These are phyloP conservation scores for Rhamnella rubrinervis DNA, from an alignment of 331 rosid genomes.

Conservation along the genomic window DNA sequence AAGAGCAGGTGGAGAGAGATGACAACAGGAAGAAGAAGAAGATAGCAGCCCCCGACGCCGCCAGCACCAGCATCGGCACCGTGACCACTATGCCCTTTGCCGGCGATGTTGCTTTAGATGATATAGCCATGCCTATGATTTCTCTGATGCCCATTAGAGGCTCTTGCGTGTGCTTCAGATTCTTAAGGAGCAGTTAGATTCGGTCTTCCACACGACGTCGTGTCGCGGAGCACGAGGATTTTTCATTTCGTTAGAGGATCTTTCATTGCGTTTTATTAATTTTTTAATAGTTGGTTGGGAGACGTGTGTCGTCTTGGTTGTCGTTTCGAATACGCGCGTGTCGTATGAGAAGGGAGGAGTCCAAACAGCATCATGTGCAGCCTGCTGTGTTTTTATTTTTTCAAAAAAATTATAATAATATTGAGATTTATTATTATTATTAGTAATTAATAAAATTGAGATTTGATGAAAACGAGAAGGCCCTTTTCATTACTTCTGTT, in stretches of 20 bases:
- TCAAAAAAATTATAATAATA: too few relatives aligned
- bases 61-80: slow-evolving; percentile 56
- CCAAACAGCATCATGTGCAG: too few relatives aligned
- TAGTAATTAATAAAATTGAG: too few relatives aligned
- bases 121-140: slow-evolving; percentile 46
- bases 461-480: too few relatives aligned
- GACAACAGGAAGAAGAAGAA: slow-evolving; percentile 57
- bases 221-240: not conserved
- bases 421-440: too few relatives aligned
- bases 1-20: slow-evolving; percentile 56
- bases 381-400: too few relatives aligned
- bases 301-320: not conserved
- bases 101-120: slow-evolving; percentile 27
- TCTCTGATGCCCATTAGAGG: not conserved
- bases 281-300: too few relatives aligned
- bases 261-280: not conserved
- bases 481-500: too few relatives aligned
- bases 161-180: not conserved
- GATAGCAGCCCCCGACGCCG: slow-evolving; percentile 42
- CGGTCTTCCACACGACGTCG: slow-evolving; percentile 10
- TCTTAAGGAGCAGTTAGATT: not conserved
- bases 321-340: slow-evolving; percentile 1
- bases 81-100: slow-evolving; percentile 59
- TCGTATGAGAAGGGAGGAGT: not conserved
- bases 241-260: too few relatives aligned